These are phyloP conservation scores for Pseudogymnoascus sp. DNA, from an alignment of 2,329 filamentous ascomycete genomes.

Conservation along the genomic window DNA sequence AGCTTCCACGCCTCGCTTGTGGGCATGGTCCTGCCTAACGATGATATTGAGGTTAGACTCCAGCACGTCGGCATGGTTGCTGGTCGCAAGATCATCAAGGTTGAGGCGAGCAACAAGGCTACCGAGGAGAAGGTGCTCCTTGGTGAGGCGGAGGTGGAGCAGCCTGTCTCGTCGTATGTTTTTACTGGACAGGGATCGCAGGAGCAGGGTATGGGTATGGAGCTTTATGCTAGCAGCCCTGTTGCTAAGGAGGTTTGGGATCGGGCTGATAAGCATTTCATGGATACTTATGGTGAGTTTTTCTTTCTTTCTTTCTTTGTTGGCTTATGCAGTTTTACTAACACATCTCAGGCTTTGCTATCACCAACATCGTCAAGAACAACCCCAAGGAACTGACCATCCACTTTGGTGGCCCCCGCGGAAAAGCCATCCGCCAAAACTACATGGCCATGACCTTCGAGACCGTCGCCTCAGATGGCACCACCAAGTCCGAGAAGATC, in stretches of 20 bases:
- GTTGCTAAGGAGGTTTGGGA: constrained; percentile 98
- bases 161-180: constrained; percentile 92
- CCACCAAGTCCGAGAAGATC: constrained; percentile 96
- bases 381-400: constrained; percentile 98
- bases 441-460: constrained; percentile 99
- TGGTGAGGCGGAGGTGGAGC: constrained; percentile 94
- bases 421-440: constrained; percentile 96
- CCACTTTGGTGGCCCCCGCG: constrained; percentile 92
- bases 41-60: constrained; percentile 88
- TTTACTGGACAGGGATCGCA: constrained; percentile 98
- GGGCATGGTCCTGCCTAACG: constrained; percentile 98
- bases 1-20: constrained; percentile 95
- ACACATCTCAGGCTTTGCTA: constrained; percentile 66
- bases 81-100: constrained; percentile 98
- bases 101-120: constrained; percentile 91
- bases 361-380: constrained; percentile 98
- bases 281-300: constrained; percentile 88
- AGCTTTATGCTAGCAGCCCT: constrained; percentile 85
- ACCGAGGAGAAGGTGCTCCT: constrained; percentile 94
- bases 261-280: constrained; percentile 91
- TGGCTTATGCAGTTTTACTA: constrained; percentile 19
- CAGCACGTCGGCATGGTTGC: constrained; percentile 97
- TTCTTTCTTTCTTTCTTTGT: not conserved
- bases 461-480: constrained; percentile 86
- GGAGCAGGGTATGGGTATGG: constrained; percentile 99